Base-by-base conservation (phyloP, 495 filamentous ascomycete species). In the Podospora pseudopauciseta region DNA sequence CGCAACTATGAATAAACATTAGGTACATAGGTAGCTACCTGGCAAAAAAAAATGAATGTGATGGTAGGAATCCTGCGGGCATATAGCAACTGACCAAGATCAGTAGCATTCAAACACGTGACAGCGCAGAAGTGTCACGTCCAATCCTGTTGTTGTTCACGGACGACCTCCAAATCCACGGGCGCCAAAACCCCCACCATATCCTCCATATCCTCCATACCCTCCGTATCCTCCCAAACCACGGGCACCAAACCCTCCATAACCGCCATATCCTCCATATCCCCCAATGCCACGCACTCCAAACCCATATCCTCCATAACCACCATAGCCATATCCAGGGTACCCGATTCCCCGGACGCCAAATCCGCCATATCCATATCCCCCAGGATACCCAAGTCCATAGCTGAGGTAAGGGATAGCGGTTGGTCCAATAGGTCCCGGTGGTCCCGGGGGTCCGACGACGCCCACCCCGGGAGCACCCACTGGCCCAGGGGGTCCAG, bases 261-360 rank as follows among this genome's bases (percentile, higher is more conserved):
- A 27, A 61, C 20, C 59, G 26, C 59, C 59, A 61, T 16, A 32
- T 26, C 59, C 59, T 26, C 59, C 59, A 32, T 28, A 61, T 11
- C 59, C 59, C 16, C 59, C 59, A 61, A 18, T 30, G 4, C 59
- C 59, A 26, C 16, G 30, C 3, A 26, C 59, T 30, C 59, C 59
- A 61, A 28, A 61, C 16, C 59, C 59, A 61, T 61, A 61, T 26
- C 59, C 19, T 59, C 59, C 59, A 32, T 16, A 32, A 32, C n/a
- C 58, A 27, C 59, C 59, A 32, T 28, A 61, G 9, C 59, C 59
- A 61, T 61, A 61, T 26, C 59, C 19, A 15, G 56, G 19, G n/a
- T 27, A 27, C 56, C 56, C 19, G 13, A 59, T 59, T 18, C 56
- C 56, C 26, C 56, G 19, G 56, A 20, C 56, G 20, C 56, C 56